Evolutionary conservation across 2,329 filamentous ascomycete species (phyloP).

Genomic region (Diplodia sapinea): DNA sequence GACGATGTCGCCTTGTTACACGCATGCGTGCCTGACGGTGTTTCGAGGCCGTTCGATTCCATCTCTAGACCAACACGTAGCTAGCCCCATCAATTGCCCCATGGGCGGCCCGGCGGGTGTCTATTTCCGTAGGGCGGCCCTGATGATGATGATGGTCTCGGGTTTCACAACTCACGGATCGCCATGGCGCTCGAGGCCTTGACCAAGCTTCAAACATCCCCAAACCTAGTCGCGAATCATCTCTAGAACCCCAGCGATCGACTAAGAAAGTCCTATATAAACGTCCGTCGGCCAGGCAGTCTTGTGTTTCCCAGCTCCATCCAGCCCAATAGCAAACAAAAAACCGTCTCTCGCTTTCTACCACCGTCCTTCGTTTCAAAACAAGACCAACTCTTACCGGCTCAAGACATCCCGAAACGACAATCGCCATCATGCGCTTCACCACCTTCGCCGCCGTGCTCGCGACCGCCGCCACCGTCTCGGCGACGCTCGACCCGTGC

Average conservation of each 20-base stretch:
- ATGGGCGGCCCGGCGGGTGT: neutral
- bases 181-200: slow-evolving; percentile 8
- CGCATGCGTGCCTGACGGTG: neutral
- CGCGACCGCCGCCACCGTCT: slow-evolving; percentile 33
- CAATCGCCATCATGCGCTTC: slow-evolving; percentile 9
- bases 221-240: slow-evolving; percentile 2
- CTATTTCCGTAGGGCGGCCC: slow-evolving; percentile 10
- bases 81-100: neutral
- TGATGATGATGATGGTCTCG: slow-evolving; percentile 2
- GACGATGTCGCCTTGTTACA: neutral
- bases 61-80: neutral
- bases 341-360: neutral
- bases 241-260: neutral
- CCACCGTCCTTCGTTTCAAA: slow-evolving; percentile 7
- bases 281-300: slow-evolving; percentile 8
- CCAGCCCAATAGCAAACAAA: neutral
- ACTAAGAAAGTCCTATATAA: slow-evolving; percentile 8
- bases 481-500: slow-evolving; percentile 47
- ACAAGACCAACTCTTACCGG: neutral
- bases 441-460: slow-evolving; percentile 32
- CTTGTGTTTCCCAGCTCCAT: neutral
- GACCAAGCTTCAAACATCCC: slow-evolving; percentile 4
- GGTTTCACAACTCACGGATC: slow-evolving; percentile 18
- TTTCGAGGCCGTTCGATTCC: slow-evolving; percentile 10
- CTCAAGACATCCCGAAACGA: neutral